A percentile compares a stretch with the other conserved stretches of the same genome.
phyloP scores from a whole-genome alignment of 2,329 filamentous ascomycete species.

The Nannizzia gypsea region DNA sequence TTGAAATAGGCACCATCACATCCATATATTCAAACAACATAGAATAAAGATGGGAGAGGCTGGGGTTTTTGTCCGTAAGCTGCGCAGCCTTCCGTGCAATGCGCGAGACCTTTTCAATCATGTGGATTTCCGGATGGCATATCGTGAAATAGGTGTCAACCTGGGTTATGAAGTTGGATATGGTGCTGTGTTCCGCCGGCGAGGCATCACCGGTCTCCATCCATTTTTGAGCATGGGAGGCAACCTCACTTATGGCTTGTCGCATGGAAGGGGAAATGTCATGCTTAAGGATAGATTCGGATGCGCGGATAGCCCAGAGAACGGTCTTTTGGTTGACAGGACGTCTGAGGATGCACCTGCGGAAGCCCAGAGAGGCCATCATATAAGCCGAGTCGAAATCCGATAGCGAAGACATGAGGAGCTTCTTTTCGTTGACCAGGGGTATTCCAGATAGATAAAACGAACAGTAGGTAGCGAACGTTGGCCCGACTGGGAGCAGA shows the following conservation, averaged over 20 bases:
- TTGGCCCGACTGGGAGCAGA: no score
- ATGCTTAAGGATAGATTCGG: not conserved
- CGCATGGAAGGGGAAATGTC: not conserved
- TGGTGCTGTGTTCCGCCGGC: not conserved
- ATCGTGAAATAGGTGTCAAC: not conserved
- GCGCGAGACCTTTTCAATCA: not conserved
- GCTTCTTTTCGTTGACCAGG: no score
- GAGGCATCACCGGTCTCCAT: not conserved
- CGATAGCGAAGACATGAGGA: not conserved
- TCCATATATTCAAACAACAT: conserved; percentile 8
- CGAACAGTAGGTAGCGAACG: no score
- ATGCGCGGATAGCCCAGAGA: not conserved
- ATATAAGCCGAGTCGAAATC: not conserved
- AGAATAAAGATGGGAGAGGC: not conserved
- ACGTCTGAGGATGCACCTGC: not conserved
- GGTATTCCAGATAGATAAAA: no score
- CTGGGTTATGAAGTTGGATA: not conserved
- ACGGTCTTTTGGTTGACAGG: not conserved
- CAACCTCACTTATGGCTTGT: not conserved
- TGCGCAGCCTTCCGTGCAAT: not conserved
- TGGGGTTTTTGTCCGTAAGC: not conserved
- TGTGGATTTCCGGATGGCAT: not conserved
- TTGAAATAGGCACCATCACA: conserved; percentile 7
- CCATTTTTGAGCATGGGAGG: not conserved
- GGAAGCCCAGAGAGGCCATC: not conserved